Base-by-base conservation (phyloP, 2,329 filamentous ascomycete genomes). In the Fusarium guadeloupense region DNA sequence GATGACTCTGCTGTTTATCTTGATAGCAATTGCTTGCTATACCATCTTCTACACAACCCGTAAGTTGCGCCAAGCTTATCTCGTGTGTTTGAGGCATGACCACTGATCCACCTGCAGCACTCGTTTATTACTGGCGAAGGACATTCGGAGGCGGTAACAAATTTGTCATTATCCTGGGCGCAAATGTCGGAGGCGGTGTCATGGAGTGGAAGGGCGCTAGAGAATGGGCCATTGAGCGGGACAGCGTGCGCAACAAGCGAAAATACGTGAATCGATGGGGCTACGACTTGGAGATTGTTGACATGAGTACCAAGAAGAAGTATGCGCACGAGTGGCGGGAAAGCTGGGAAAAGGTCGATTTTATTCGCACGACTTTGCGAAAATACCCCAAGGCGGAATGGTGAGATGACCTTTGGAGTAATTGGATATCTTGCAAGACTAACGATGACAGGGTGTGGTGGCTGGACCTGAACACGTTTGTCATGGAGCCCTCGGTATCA, bases 261-360 rank as follows among this genome's bases (percentile, higher is more conserved):
- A 90, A 89, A 71, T 99, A 99, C 72, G 89, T 88, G 3, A 83
- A 86, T 28, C 85, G 84, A 74, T 98, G 95, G 93, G 95, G 95
- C 13, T 98, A 99, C 75, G 90, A 97, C 60, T 81, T 99, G 54
- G 95, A 99, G 75, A 90, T 98, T 72, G 92, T 96, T 66, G 96
- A 99, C 75, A 96, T 99, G 93, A 94, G 93, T 79, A 97, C 93
- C 48, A 97, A 97, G 84, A 98, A 97, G 80, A 88, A 93, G 66
- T 99, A 99, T 74, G 94, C 95, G 23, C 95, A 99, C 78, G 95
- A 99, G 78, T 99, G 95, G 95, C 87, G 95, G 71, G 95, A 99
- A 78, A 96, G 94, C 75, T 99, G 95, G 95, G 95, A 99, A 78
- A 99, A 98, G 81, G 93, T 97, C 59, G 95, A 99, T 75, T 92